Conservation (phyloP, 2,329 filamentous ascomycete genomes). For the Colletotrichum lentis region DNA sequence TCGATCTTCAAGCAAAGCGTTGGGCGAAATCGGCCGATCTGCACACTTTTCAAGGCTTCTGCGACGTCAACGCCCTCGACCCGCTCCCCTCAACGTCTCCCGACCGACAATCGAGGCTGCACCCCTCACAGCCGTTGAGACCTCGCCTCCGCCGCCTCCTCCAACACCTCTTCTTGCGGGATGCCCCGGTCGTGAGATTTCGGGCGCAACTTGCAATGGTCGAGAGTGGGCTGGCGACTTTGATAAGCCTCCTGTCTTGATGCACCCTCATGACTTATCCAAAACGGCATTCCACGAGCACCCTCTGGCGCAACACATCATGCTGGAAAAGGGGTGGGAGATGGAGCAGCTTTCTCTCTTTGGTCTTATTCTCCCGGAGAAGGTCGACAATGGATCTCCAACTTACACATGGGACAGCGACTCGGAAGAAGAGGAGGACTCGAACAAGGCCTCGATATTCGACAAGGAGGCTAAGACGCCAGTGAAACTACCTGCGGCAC, state of each 20-base stretch:
- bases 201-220: conserved; percentile 50
- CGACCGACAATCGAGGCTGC: neutral
- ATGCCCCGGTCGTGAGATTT: conserved; percentile 51
- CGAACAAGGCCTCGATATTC: conserved; percentile 4
- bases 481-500: neutral
- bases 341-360: conserved; percentile 24
- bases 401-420: conserved; percentile 35
- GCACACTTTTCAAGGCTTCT: conserved; percentile 8
- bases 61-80: conserved; percentile 12
- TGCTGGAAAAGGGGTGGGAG: conserved; percentile 27
- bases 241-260: conserved; percentile 44
- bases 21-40: neutral
- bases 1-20: neutral
- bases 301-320: conserved; percentile 45
- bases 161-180: conserved; percentile 55
- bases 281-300: conserved; percentile 49
- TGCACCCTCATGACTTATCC: conserved; percentile 49
- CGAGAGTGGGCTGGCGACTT: conserved; percentile 48
- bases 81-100: neutral
- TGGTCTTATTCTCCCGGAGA: conserved; percentile 34
- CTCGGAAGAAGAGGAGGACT: conserved; percentile 22
- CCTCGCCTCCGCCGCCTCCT: conserved; percentile 9
- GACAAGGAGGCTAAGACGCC: neutral
- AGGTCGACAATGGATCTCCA: conserved; percentile 29
- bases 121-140: neutral